These are phyloP conservation scores for Flaveria trinervia DNA, from an alignment of 129 eudicot species.

Conservation along the genomic window DNA sequence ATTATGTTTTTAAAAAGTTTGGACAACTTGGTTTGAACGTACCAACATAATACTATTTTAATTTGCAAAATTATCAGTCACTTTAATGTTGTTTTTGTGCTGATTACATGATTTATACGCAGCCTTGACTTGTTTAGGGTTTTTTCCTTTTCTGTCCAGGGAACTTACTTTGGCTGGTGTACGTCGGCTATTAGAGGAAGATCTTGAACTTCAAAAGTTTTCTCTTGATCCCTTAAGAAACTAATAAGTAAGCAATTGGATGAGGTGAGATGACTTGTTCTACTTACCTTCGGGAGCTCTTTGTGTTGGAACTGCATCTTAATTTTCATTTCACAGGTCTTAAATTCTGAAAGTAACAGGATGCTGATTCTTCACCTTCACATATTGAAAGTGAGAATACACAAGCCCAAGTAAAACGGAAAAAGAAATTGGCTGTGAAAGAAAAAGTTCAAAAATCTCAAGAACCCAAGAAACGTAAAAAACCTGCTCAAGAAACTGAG, in stretches of 20 bases:
- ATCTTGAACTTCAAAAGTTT: constrained; percentile 64
- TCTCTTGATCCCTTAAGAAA: constrained; percentile 72
- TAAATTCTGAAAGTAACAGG: constrained; percentile 43
- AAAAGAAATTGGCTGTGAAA: constrained; percentile 50
- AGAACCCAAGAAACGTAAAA: constrained; percentile 65
- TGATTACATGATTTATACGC: background rate
- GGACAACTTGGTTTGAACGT: no score
- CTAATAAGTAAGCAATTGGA: constrained; percentile 64
- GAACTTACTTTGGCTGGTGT: constrained; percentile 61
- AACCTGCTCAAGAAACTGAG: constrained; percentile 46
- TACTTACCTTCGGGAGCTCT: background rate
- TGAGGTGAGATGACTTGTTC: constrained; percentile 51
- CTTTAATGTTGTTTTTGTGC: constrained; percentile 16
- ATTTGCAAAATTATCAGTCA: background rate
- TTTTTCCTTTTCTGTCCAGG: constrained; percentile 40
- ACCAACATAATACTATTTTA: background rate
- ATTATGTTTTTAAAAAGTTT: background rate
- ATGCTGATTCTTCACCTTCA: constrained; percentile 45
- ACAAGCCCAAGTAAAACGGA: constrained; percentile 50
- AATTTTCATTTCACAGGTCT: constrained; percentile 43
- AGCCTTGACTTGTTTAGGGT: background rate
- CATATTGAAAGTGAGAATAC: constrained; percentile 43
- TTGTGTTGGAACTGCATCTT: background rate
- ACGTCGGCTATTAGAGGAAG: constrained; percentile 89
- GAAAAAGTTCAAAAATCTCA: constrained; percentile 44